Conservation (phyloP, 345 rosid species). For the Eucalyptus marginata region DNA sequence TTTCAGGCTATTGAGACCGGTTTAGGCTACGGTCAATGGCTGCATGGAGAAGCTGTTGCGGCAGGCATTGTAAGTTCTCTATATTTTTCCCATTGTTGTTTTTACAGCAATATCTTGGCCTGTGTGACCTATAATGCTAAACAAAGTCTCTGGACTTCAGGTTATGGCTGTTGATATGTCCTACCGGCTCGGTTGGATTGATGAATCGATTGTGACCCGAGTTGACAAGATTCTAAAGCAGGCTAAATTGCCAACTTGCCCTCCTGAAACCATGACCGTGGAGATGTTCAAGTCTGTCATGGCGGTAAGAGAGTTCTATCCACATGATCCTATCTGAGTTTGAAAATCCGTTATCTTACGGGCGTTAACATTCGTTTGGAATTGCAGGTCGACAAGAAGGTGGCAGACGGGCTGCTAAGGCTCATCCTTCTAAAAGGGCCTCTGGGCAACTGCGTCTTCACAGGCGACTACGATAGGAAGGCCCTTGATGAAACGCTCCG, state of each 20-base stretch:
- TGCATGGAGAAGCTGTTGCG: constrained; percentile 99
- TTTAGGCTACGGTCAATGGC: constrained; percentile 90
- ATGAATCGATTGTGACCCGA: constrained; percentile 65
- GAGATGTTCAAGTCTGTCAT: constrained; percentile 90
- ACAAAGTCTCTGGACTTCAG: constrained; percentile 16
- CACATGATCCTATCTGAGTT: neutral
- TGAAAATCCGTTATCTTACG: neutral
- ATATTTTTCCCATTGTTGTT: neutral
- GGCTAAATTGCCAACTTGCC: constrained; percentile 67
- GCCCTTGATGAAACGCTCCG: constrained; percentile 78
- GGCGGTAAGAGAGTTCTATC: constrained; percentile 55
- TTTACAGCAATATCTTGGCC: neutral
- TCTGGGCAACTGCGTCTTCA: constrained; percentile 84
- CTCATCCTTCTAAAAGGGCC: constrained; percentile 94
- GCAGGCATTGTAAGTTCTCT: constrained; percentile 67
- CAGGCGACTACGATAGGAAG: constrained; percentile 79
- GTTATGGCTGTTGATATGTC: constrained; percentile 99
- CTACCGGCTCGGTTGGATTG: constrained; percentile 97
- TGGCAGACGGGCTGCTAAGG: constrained; percentile 89
- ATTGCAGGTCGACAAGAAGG: constrained; percentile 92
- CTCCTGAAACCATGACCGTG: constrained; percentile 79
- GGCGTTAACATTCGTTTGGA: neutral
- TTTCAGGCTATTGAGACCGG: constrained; percentile 94
- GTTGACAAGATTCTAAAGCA: constrained; percentile 44
- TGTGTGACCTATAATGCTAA: neutral